Evolutionary conservation across 345 rosid species (phyloP), one percentile per base, ranked within the genome.

Genomic region (Salix purpurea): DNA sequence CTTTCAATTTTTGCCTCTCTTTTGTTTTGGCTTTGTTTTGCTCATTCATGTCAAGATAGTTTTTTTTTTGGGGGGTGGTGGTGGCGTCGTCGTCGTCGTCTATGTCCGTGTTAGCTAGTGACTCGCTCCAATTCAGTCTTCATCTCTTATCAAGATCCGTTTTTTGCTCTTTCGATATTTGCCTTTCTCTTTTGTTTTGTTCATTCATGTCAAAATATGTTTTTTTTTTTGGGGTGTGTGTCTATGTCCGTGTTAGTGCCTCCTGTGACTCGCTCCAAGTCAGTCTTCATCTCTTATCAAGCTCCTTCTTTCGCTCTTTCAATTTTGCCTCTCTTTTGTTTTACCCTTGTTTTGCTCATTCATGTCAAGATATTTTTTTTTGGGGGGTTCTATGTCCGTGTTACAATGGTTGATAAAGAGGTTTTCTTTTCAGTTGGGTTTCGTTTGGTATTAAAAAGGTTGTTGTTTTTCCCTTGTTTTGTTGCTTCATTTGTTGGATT

Each of bases 251-350:
- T 34, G 36, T 34, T 34, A 34, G 68, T 73, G 34, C 54, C 78
- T 40, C 28, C 78, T 6, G 30, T 74, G 18, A 30, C 80, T 21
- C 40, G 18, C 62, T 65, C 85, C 76, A 85, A 60, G 87, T 80
- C 16, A 52, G 78, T 69, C 50, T 39, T 16, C 36, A 34, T 34
- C 36, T 34, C 36, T 34, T 34, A 34, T 54, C 60, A 54, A 54
- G 23, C 60, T 72, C 21, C 9, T 2, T 37, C 36, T 40, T 7
- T 40, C 12, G n/a, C 1, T 65, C 44, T 67, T 67, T 67, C 28
- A 18, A 3, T 67, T 14, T 67, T 19, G 1, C 36, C 11, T 39
- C 44, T 3, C 30, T 13, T 67, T 21, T 39, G 5, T 12, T 24
- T 3, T n/a, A 14, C 4, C 19, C 9, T 67, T n/a, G 10, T 36